phyloP scores from a whole-genome alignment of 2,329 filamentous ascomycete species.

The Leptoxyphium fumago region DNA sequence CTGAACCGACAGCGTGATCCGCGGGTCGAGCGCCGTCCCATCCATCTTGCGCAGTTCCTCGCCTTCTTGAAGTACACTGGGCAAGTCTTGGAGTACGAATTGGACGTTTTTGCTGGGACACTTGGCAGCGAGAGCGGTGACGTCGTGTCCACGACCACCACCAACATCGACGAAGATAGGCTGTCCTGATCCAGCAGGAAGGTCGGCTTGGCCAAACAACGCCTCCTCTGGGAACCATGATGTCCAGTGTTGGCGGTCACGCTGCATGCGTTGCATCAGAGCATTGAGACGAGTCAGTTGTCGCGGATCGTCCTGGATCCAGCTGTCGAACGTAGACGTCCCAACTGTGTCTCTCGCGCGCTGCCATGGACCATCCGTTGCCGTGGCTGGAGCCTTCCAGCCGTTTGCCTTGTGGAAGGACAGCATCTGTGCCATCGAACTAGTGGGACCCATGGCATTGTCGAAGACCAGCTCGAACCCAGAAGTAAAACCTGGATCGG shows the following conservation, averaged over 20 bases:
- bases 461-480: conserved; percentile 1
- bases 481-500: conserved; percentile 1
- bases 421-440: conserved; percentile 2
- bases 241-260: conserved; percentile 4
- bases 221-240: conserved; percentile 2
- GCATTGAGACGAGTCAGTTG: conserved; percentile 4
- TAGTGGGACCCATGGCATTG: conserved; percentile 1
- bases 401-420: neutral
- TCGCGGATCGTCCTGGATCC: conserved; percentile 1
- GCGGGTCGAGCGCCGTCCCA: neutral
- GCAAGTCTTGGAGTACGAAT: conserved; percentile 15
- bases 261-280: conserved; percentile 5
- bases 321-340: conserved; percentile 5
- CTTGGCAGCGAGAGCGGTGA: conserved; percentile 6
- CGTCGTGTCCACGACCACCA: conserved; percentile 12
- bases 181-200: conserved; percentile 2
- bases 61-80: conserved; percentile 9
- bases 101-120: conserved; percentile 7
- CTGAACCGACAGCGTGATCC: conserved; percentile 10
- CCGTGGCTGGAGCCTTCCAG: neutral
- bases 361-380: conserved; percentile 5
- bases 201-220: neutral
- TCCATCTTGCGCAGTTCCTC: neutral
- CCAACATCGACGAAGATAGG: conserved; percentile 15
- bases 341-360: conserved; percentile 3